Evolutionary conservation across 2,329 filamentous ascomycete genomes (phyloP).

Genomic region (Pestalotiopsis fici): DNA sequence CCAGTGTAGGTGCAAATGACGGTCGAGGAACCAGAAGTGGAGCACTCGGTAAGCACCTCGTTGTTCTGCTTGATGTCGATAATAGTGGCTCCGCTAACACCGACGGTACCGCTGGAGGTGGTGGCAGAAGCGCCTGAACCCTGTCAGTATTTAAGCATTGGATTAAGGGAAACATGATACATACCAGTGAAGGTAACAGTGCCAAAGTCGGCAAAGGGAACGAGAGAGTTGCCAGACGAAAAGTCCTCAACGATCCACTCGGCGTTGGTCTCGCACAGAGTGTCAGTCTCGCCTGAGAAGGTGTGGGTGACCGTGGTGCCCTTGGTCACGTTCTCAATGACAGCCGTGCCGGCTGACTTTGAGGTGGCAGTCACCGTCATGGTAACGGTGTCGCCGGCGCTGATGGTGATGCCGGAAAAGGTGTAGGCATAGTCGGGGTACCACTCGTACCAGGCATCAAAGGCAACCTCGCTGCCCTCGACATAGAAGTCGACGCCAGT

Average conservation of each 20-base stretch:
- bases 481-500: conserved; percentile 56
- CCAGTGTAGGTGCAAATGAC: conserved; percentile 23
- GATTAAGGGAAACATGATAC: neutral
- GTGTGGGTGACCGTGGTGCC: conserved; percentile 53
- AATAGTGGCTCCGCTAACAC: conserved; percentile 38
- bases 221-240: conserved; percentile 36
- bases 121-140: conserved; percentile 30
- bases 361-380: conserved; percentile 36
- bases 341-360: conserved; percentile 43
- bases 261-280: conserved; percentile 56
- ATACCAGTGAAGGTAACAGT: conserved; percentile 40
- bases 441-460: conserved; percentile 59
- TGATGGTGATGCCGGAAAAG: conserved; percentile 45
- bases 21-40: conserved; percentile 12
- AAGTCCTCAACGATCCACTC: conserved; percentile 67
- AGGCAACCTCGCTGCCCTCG: conserved; percentile 40
- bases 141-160: too few species aligned
- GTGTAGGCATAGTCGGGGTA: conserved; percentile 57
- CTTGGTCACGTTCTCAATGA: conserved; percentile 52
- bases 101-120: conserved; percentile 28
- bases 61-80: conserved; percentile 45
- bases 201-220: conserved; percentile 47
- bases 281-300: conserved; percentile 42
- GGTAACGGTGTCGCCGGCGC: conserved; percentile 25
- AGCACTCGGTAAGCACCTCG: conserved; percentile 34